Conservation (phyloP, 2,329 filamentous ascomycete species). For the Penicillium frequentans region DNA sequence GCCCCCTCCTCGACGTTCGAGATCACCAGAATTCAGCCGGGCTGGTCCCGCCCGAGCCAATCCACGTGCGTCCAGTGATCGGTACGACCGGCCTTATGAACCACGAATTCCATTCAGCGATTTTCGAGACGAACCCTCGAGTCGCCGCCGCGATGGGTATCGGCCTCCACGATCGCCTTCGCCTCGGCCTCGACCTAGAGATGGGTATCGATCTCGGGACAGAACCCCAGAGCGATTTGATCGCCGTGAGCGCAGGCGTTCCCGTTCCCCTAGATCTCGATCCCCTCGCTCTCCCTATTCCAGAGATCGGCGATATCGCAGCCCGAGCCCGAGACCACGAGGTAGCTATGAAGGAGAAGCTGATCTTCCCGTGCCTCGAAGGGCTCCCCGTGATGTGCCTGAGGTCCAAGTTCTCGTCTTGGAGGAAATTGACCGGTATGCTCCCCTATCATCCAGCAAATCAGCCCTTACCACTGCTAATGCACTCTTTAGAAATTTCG, state of each 20-base stretch:
- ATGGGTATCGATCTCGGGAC: constrained; percentile 58
- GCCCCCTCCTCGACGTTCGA: constrained; percentile 54
- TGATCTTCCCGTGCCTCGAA: constrained; percentile 69
- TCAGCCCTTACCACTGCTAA: constrained; percentile 6
- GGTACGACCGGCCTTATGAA: constrained; percentile 45
- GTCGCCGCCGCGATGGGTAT: constrained; percentile 62
- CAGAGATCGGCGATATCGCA: constrained; percentile 65
- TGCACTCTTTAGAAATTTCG: constrained; percentile 62
- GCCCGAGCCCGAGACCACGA: constrained; percentile 64
- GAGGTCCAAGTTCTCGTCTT: constrained; percentile 86
- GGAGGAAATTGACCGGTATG: constrained; percentile 66
- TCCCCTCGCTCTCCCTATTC: constrained; percentile 52
- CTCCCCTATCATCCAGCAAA: neutral
- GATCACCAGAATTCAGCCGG: constrained; percentile 63
- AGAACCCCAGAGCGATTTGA: constrained; percentile 53
- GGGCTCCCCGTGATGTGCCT: constrained; percentile 73
- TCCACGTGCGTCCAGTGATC: constrained; percentile 35
- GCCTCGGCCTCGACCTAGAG: constrained; percentile 60
- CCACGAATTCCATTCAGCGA: constrained; percentile 46
- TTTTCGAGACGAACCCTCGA: constrained; percentile 49
- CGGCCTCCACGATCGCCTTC: constrained; percentile 59
- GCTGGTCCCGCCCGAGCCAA: constrained; percentile 34
- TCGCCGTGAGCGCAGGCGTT: constrained; percentile 60
- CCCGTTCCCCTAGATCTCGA: constrained; percentile 55
- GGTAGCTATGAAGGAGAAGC: constrained; percentile 58